Base-by-base conservation (phyloP, 163 green algal genomes). In the Scenedesmus sp. region DNA sequence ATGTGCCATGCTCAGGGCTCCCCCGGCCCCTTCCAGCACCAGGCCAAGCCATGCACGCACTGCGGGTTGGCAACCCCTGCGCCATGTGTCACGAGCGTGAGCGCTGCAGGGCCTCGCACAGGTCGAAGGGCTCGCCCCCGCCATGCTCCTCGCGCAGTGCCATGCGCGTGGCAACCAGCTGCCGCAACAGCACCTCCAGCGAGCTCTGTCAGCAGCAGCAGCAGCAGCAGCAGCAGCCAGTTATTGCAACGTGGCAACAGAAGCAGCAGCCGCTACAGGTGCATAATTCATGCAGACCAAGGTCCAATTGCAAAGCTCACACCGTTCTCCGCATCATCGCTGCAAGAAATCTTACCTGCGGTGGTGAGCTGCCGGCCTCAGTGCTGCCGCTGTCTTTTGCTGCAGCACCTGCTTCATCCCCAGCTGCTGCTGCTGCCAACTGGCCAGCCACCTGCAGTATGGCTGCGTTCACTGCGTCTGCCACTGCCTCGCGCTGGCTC, bases 381-480 rank as follows among this genome's bases (percentile, higher is more conserved):
- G 13, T 59, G 23, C 60, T 83, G 52, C 60, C 52, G 57, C 60
- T 55, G 55, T 46, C 64, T n/a, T 34, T 18, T 66, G 89, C 23
- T 73, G 66, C 55, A 34, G 74, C 76, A 46, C 60, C 76, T 54
- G n/a, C 88, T 18, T 9, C 73, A 54, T 81, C 74, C 2, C 52
- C 52, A 62, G 60, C 74, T 34, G 90, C 85, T 26, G 86, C 66
- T 9, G 67, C 67, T 16, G 86, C 20, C 18, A n/a, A 4, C 16
- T 73, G 46, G 12, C 26, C 70, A 4, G 83, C 59, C n/a, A 55
- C 90, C 16, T 79, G 81, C 59, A 93, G 85, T 56, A 91, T 77
- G 64, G 94, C 95, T 20, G 82, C 85, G 92, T 97, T 97, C 67
- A 96, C 90, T 1, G 82, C 83, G 52, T 97, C 95, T 15, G 95